Evolutionary conservation across 148 eudicot species (phyloP).

Genomic region (Vaccinium macrocarpon): DNA sequence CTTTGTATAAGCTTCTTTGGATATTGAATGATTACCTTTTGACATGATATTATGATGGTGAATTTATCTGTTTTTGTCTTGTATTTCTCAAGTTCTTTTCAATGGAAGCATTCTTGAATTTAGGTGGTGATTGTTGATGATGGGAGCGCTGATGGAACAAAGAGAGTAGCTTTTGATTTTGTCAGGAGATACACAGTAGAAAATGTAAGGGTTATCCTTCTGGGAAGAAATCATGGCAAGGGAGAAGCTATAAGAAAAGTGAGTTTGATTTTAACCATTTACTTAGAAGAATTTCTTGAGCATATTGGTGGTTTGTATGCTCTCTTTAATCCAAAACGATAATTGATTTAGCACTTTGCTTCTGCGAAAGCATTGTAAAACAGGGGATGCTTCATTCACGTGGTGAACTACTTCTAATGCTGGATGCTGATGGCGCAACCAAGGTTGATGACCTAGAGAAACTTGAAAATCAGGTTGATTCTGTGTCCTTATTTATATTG

Average conservation of each 20-base stretch:
- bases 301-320: conserved; percentile 1
- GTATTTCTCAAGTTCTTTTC: background rate
- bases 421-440: conserved; percentile 99
- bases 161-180: conserved; percentile 78
- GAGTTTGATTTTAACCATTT: conserved; percentile 44
- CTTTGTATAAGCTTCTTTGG: background rate
- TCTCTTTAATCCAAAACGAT: conserved; percentile 10
- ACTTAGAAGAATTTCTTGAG: background rate
- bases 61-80: background rate
- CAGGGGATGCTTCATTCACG: conserved; percentile 99
- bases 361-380: conserved; percentile 80
- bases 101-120: conserved; percentile 18
- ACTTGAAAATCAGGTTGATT: conserved; percentile 84
- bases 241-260: conserved; percentile 99
- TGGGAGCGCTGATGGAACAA: conserved; percentile 84
- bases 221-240: conserved; percentile 91
- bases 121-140: conserved; percentile 95
- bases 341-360: conserved; percentile 59
- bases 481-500: conserved; percentile 2
- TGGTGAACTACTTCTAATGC: conserved; percentile 91
- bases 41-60: background rate
- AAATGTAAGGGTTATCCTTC: conserved; percentile 76
- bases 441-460: conserved; percentile 87
- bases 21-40: background rate
- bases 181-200: conserved; percentile 75